Evolutionary conservation across 495 filamentous ascomycete genomes (phyloP).

Genomic region (Extremus antarcticus): DNA sequence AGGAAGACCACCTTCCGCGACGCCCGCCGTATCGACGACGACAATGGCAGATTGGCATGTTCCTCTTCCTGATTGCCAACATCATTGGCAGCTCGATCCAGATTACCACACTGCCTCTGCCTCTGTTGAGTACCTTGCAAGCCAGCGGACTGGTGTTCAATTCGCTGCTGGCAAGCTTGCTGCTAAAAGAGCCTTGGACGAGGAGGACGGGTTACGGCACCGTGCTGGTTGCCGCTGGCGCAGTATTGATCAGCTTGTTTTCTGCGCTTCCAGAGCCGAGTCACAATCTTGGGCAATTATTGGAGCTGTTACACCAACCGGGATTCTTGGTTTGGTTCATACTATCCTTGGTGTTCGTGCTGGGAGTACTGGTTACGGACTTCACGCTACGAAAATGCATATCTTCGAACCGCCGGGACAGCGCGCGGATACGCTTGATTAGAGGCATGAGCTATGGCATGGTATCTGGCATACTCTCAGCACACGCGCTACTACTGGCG

Average conservation of each 20-base stretch:
- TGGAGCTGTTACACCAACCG: constrained; percentile 59
- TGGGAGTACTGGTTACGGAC: constrained; percentile 52
- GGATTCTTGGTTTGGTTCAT: constrained; percentile 90
- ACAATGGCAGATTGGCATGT: constrained; percentile 95
- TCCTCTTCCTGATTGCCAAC: constrained; percentile 92
- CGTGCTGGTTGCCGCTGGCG: constrained; percentile 72
- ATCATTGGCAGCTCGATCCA: constrained; percentile 91
- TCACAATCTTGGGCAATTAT: constrained; percentile 72
- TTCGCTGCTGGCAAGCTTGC: constrained; percentile 87
- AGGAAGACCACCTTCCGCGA: constrained; percentile 63
- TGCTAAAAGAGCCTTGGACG: constrained; percentile 90
- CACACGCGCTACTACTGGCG: constrained; percentile 82
- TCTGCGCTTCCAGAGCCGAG: constrained; percentile 93
- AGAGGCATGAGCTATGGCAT: constrained; percentile 81
- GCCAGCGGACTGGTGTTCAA: constrained; percentile 97
- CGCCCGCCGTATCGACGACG: constrained; percentile 82
- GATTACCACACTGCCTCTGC: constrained; percentile 90
- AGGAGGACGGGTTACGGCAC: constrained; percentile 82
- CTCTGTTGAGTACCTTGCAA: constrained; percentile 90
- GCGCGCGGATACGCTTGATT: constrained; percentile 58
- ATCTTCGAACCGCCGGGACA: constrained; percentile 1
- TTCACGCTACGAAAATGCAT: constrained; percentile 13
- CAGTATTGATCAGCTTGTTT: constrained; percentile 82
- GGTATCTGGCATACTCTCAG: constrained; percentile 77
- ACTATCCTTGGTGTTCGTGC: constrained; percentile 59